These are phyloP conservation scores for Plasmodium ovale DNA, from an alignment of 169 alveolate species.

Conservation along the genomic window DNA sequence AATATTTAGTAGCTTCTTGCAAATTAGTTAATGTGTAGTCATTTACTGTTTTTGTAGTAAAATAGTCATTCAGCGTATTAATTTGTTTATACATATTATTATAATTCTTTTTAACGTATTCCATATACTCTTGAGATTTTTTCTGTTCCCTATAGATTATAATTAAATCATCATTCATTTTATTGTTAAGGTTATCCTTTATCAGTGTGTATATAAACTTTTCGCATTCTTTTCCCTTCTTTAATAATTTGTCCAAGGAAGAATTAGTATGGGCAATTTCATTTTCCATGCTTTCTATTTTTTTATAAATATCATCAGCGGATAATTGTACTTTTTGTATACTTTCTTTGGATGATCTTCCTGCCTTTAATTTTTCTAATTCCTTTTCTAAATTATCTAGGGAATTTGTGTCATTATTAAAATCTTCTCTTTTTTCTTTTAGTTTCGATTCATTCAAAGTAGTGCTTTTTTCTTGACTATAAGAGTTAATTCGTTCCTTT, in stretches of 20 bases:
- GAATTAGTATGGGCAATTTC: not conserved
- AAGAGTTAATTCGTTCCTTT: not conserved
- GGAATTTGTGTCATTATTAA: not conserved
- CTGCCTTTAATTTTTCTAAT: not conserved
- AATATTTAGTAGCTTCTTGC: not conserved
- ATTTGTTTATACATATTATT: no score
- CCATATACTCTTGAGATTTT: no score
- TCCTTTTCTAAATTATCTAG: not conserved
- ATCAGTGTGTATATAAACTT: not conserved
- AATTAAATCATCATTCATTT: not conserved
- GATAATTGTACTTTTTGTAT: not conserved
- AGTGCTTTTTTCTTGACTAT: constrained; percentile 3
- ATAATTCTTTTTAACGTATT: no score
- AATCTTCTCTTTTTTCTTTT: not conserved
- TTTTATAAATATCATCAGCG: not conserved
- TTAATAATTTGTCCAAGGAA: constrained; percentile 2
- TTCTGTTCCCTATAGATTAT: not conserved
- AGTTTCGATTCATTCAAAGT: not conserved
- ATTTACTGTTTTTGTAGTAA: not conserved
- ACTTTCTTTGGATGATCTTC: not conserved
- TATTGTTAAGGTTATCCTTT: not conserved
- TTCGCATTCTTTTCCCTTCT: not conserved
- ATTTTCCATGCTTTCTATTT: not conserved
- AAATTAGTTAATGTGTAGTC: not conserved
- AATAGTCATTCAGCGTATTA: no score